Conservation (phyloP, 2,329 filamentous ascomycete species). For the Epicoccum nigrum region DNA sequence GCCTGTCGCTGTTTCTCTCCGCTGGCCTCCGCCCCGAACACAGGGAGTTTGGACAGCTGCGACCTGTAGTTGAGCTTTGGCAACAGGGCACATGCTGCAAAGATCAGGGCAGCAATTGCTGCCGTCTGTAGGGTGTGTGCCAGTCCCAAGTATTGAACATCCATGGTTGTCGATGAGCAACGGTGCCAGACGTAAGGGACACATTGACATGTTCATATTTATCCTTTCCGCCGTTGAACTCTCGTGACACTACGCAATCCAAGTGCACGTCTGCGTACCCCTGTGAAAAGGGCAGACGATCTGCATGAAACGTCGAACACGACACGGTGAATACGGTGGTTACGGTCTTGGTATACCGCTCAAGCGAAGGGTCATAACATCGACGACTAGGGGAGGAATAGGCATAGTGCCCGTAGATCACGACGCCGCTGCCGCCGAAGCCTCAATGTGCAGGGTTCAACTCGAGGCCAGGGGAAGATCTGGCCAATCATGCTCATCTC, state of each 20-base stretch:
- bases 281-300: not conserved
- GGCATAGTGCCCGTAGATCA: slow-evolving; percentile 16
- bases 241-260: not conserved
- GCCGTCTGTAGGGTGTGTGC: slow-evolving; percentile 32
- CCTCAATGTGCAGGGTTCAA: not conserved
- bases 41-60: slow-evolving; percentile 37
- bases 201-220: slow-evolving; percentile 1
- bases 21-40: slow-evolving; percentile 12
- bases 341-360: slow-evolving; percentile 15
- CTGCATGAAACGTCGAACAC: slow-evolving; percentile 11
- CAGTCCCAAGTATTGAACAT: slow-evolving; percentile 24
- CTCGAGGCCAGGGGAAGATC: too few species aligned
- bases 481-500: too few species aligned
- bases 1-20: slow-evolving; percentile 31
- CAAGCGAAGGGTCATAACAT: slow-evolving; percentile 8
- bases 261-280: not conserved
- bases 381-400: not conserved
- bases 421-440: slow-evolving; percentile 5
- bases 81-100: slow-evolving; percentile 27
- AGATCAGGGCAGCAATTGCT: slow-evolving; percentile 32
- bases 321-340: slow-evolving; percentile 16
- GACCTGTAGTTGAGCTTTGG: slow-evolving; percentile 29
- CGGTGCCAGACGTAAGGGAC: too few species aligned
- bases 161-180: slow-evolving; percentile 20
- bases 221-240: not conserved